Percentiles rank a stretch among this genome's conserved stretches.
Conservation (phyloP, 176 grass and related monocot genomes). For the Secale cereale region DNA sequence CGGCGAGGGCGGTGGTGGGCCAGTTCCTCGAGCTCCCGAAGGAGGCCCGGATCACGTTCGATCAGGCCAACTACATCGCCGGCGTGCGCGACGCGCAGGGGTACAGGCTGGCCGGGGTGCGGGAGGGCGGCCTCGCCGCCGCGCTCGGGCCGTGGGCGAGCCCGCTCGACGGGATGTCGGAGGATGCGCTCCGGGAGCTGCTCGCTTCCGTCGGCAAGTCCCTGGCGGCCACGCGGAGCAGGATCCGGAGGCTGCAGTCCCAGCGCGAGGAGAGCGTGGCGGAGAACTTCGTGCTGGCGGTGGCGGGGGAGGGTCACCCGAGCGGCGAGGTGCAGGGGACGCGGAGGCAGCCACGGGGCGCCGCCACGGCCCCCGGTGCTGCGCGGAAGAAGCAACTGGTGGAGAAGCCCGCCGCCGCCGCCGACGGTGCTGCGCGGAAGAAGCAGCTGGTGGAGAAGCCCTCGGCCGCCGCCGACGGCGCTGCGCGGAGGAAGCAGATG, state of each 20-base stretch:
- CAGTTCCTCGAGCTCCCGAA: neutral
- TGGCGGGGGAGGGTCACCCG: neutral
- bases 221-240: neutral
- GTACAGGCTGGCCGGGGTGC: slow-evolving; percentile 10
- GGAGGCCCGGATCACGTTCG: neutral
- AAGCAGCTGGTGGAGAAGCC: neutral
- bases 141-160: neutral
- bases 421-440: neutral
- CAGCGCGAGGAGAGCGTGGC: neutral
- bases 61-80: neutral
- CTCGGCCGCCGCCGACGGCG: neutral
- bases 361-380: neutral
- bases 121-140: neutral
- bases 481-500: neutral
- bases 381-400: neutral
- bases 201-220: slow-evolving; percentile 15
- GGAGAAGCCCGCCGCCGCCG: neutral
- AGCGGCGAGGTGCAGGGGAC: neutral
- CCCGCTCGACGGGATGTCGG: neutral
- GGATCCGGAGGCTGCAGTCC: neutral
- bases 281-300: slow-evolving; percentile 9
- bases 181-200: neutral
- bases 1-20: neutral
- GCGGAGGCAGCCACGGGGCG: neutral
- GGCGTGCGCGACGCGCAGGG: neutral